Evolutionary conservation across 768 basidiomycete genomes (phyloP).

Genomic region (Cystobasidium tubakii): DNA sequence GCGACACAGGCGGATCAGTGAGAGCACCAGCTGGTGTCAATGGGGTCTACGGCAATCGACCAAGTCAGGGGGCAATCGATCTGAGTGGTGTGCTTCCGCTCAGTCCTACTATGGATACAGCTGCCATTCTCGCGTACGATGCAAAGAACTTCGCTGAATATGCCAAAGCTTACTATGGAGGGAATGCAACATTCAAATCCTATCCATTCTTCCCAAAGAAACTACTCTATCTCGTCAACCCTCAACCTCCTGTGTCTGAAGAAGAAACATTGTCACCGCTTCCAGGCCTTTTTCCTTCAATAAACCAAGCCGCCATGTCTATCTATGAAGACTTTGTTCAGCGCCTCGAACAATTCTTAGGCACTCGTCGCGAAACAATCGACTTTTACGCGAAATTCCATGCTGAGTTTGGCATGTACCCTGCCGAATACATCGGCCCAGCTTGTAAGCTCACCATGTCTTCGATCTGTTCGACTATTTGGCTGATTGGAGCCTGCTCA

Average conservation of each 20-base stretch:
- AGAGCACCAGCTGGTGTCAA: conserved; percentile 43
- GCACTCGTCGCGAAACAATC: conserved; percentile 38
- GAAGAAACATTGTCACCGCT: not conserved
- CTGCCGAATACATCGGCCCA: conserved; percentile 38
- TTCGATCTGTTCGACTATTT: not conserved
- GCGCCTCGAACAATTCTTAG: conserved; percentile 39
- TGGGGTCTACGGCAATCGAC: conserved; percentile 47
- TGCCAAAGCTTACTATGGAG: conserved; percentile 46
- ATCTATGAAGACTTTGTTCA: conserved; percentile 43
- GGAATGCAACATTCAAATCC: conserved; percentile 38
- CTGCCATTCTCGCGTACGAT: conserved; percentile 45
- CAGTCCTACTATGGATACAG: conserved; percentile 42
- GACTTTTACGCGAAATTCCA: conserved; percentile 32
- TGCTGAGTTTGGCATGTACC: conserved; percentile 40
- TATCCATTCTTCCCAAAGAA: conserved; percentile 43
- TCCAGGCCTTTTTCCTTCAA: conserved; percentile 36
- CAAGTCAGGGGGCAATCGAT: conserved; percentile 44
- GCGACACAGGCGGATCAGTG: conserved; percentile 47
- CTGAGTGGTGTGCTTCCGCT: conserved; percentile 45
- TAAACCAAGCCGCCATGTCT: conserved; percentile 37
- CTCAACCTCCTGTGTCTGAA: not conserved
- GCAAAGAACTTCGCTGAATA: conserved; percentile 41
- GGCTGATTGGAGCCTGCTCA: not conserved
- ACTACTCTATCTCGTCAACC: conserved; percentile 23
- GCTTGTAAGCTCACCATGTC: not conserved